Base-by-base conservation (phyloP, 169 alveolate genomes). In the Ichthyophthirius multifiliis region DNA sequence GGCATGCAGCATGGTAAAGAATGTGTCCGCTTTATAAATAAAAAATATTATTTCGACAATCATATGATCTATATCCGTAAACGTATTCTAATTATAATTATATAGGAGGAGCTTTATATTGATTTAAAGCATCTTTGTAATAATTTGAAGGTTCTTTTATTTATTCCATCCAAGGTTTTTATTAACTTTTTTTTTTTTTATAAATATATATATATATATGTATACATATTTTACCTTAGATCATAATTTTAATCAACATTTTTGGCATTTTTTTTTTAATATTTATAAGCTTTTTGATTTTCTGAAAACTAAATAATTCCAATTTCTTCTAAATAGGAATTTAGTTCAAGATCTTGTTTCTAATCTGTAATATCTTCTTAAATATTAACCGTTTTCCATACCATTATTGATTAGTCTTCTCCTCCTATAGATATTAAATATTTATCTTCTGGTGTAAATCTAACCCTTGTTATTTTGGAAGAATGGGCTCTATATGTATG, bases 371-470 rank as follows among this genome's bases (percentile, higher is more conserved):
- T n/a, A n/a, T n/a, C n/a, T n/a, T n/a, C n/a, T n/a, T n/a, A n/a
- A n/a, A 91, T 76, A 76, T 55, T 55, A 27, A 92, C 96, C 43
- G 96, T 90, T 55, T 85, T 89, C 97, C 97, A 94, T n/a, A 91
- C 88, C 63, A 94, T 89, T 9, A 94, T 89, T 20, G 94, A 82
- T 71, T 92, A 92, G 82, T 94, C 97, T 84, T 91, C 86, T n/a
- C 96, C 96, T 15, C 96, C 95, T 12, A 91, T 89, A 2, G 94
- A 65, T 2, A 92, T 82, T 16, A 94, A 78, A 76, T 85, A 88
- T 62, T 84, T 82, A 84, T 94, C 97, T 65, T 85, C 89, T 34
- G 64, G 35, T 3, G 93, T 76, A 76, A 94, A 94, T 85, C 89
- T 92, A 18, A 89, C 85, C 82, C 92, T 91, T 4, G 96, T 89